These are phyloP conservation scores for Nymphaea thermarum DNA, from an alignment of 164 flowering plant genomes.

Conservation along the genomic window DNA sequence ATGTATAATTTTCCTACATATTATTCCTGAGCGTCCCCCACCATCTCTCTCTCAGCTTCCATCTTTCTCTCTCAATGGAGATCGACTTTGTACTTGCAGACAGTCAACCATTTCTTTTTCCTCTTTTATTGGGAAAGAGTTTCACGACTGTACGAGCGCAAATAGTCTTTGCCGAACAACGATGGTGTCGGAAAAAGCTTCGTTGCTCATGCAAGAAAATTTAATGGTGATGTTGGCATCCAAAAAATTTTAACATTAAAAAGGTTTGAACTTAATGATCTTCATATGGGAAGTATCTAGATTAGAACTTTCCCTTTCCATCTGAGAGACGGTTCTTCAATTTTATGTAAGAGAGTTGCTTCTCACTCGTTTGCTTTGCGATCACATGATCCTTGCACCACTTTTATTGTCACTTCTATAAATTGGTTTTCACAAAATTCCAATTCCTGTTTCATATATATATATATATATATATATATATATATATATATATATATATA, in stretches of 20 bases:
- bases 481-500: no score
- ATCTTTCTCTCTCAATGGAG: not conserved
- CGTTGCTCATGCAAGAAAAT: no score
- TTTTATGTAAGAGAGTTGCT: no score
- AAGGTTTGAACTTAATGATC: no score
- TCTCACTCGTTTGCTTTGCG: not conserved
- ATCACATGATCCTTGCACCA: not conserved
- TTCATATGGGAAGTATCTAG: not conserved
- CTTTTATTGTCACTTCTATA: not conserved
- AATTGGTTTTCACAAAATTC: no score
- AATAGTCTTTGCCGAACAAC: not conserved
- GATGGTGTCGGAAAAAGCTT: no score
- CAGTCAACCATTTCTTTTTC: not conserved
- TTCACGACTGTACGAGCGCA: not conserved
- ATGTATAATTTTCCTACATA: not conserved
- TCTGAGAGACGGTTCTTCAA: no score
- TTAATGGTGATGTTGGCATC: not conserved
- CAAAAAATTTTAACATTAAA: not conserved
- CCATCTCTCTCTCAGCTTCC: not conserved
- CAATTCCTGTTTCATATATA: no score
- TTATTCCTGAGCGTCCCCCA: not conserved
- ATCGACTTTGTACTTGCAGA: not conserved
- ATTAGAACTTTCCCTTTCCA: not conserved
- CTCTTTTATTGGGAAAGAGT: not conserved
- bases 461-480: no score